Conservation (phyloP, 331 rosid species). For the Prunus yedoensis region DNA sequence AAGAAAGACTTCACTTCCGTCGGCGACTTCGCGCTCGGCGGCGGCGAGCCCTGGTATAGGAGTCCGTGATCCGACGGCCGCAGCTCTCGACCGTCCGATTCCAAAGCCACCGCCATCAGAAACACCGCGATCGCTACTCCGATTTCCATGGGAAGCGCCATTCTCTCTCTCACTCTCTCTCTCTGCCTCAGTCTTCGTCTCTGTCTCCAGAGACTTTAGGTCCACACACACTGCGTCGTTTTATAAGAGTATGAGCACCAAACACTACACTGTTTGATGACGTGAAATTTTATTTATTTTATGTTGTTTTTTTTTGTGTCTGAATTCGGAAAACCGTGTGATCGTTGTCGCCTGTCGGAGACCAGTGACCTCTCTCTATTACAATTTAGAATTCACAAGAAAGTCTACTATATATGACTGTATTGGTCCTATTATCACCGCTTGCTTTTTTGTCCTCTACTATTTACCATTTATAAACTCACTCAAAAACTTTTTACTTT, state of each 20-base stretch:
- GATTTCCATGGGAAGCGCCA: conserved; percentile 31
- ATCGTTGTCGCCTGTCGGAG: not conserved
- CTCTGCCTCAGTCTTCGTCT: too few species aligned
- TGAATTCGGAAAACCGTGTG: not conserved
- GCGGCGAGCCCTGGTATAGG: conserved; percentile 50
- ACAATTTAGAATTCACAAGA: not conserved
- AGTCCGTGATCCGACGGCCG: conserved; percentile 91
- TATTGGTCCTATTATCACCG: not conserved
- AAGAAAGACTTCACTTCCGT: conserved; percentile 67
- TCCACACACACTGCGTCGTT: too few species aligned
- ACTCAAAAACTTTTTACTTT: not conserved
- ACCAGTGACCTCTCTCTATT: not conserved
- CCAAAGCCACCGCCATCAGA: conserved; percentile 24
- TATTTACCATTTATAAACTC: not conserved
- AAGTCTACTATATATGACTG: not conserved
- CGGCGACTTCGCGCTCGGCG: conserved; percentile 24
- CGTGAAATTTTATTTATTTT: not conserved
- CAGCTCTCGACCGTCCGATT: conserved; percentile 49
- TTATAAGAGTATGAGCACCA: too few species aligned
- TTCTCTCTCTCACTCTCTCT: not conserved
- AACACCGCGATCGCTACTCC: conserved; percentile 16
- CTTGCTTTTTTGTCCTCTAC: conserved; percentile 1
- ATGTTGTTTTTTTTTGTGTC: not conserved
- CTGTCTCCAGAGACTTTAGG: too few species aligned
- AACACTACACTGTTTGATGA: not conserved